phyloP scores from a whole-genome alignment of 257 asterid species.

The Vinca minor region DNA sequence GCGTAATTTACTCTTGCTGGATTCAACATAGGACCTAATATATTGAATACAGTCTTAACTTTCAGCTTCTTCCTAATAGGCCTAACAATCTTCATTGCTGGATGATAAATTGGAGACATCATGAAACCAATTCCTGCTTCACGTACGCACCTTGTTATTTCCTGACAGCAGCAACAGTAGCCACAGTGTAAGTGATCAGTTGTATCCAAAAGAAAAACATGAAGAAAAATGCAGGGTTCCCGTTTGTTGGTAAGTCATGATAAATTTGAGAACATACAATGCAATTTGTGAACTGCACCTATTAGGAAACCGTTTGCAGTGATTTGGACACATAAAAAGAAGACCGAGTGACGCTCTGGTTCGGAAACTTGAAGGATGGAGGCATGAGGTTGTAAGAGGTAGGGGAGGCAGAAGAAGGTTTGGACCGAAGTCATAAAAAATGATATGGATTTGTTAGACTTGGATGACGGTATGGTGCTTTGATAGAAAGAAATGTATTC shows the following conservation, averaged over 20 bases:
- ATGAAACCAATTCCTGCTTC: conserved; percentile 78
- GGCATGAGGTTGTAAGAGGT: no score
- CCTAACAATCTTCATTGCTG: conserved; percentile 70
- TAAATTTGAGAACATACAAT: neutral
- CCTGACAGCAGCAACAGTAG: conserved; percentile 29
- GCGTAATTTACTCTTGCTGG: conserved; percentile 75
- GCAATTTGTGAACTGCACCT: neutral
- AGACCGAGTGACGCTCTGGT: no score
- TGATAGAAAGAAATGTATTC: no score
- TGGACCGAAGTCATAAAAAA: no score
- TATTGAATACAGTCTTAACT: conserved; percentile 73
- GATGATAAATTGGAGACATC: conserved; percentile 86
- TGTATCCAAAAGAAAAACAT: neutral
- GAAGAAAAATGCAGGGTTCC: neutral
- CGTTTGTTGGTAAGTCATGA: neutral
- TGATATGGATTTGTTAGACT: no score
- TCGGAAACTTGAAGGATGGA: no score
- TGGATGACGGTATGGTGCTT: no score
- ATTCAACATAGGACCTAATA: conserved; percentile 74
- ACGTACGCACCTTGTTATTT: conserved; percentile 44
- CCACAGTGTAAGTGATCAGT: neutral
- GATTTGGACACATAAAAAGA: no score
- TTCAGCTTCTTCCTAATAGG: conserved; percentile 71
- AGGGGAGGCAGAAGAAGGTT: no score
- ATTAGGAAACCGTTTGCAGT: neutral